A percentile compares a stretch with the other conserved stretches of the same genome.
phyloP scores from a whole-genome alignment of 2,329 filamentous ascomycete genomes.

The Samsoniella hepiali region DNA sequence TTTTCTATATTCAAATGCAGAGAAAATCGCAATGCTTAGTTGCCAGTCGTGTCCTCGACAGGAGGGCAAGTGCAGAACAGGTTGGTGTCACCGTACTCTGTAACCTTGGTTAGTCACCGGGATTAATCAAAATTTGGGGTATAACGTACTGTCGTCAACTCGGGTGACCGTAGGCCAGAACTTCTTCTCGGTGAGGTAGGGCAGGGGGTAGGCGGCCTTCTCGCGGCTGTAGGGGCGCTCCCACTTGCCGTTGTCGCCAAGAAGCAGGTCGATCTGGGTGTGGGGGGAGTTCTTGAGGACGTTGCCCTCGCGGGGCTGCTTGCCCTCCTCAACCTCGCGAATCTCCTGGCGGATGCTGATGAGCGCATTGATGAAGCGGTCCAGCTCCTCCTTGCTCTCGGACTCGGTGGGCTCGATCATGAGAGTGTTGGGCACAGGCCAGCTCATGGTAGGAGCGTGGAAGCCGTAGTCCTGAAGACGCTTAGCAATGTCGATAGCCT shows the following conservation, averaged over 20 bases:
- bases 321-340: constrained; percentile 74
- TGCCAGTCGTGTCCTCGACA: constrained; percentile 60
- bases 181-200: constrained; percentile 88
- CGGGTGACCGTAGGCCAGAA: constrained; percentile 91
- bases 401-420: constrained; percentile 98
- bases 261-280: constrained; percentile 74
- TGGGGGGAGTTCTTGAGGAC: constrained; percentile 89
- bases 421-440: constrained; percentile 89
- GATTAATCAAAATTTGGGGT: background rate
- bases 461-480: constrained; percentile 96
- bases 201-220: constrained; percentile 81
- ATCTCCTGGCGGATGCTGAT: constrained; percentile 87
- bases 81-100: constrained; percentile 86
- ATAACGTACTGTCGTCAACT: constrained; percentile 75
- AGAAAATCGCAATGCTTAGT: constrained; percentile 13
- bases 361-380: constrained; percentile 87
- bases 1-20: constrained; percentile 20
- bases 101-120: constrained; percentile 13
- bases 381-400: constrained; percentile 87
- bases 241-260: constrained; percentile 62
- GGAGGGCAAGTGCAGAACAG: constrained; percentile 93
- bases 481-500: constrained; percentile 94
- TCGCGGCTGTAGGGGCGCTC: constrained; percentile 76
- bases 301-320: constrained; percentile 70
- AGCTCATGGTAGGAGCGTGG: constrained; percentile 96